Percentiles rank a stretch among this genome's conserved stretches.
Evolutionary conservation across 2,329 filamentous ascomycete species (phyloP).

Genomic region (Diplodia scrobiculata): DNA sequence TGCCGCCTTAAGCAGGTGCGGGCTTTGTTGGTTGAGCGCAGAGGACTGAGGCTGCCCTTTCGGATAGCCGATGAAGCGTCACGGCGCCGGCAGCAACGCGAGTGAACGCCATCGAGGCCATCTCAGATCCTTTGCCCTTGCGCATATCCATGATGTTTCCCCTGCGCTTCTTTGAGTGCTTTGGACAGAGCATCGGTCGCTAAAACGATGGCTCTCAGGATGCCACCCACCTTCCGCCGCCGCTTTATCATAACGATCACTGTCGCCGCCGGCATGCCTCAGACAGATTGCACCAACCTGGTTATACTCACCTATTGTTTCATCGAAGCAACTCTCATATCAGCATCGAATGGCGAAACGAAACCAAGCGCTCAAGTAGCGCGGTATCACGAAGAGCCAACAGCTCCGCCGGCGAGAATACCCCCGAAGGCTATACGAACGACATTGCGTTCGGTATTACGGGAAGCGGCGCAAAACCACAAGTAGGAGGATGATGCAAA

Average conservation of each 20-base stretch:
- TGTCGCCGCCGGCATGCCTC: too few species aligned
- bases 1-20: background rate
- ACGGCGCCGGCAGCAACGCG: background rate
- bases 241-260: too few species aligned
- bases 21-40: background rate
- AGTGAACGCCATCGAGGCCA: too few species aligned
- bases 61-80: background rate
- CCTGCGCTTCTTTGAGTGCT: too few species aligned
- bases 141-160: too few species aligned
- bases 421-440: background rate
- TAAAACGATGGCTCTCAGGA: background rate
- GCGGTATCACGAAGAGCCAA: background rate
- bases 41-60: background rate
- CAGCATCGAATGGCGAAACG: background rate
- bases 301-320: background rate
- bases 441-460: background rate
- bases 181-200: background rate
- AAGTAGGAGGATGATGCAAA: background rate
- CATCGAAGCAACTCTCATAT: background rate
- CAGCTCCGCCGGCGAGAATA: background rate
- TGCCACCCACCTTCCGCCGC: background rate
- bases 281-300: background rate
- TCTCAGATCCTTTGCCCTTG: too few species aligned
- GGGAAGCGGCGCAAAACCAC: background rate
- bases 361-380: background rate